Conservation (phyloP, 2,329 filamentous ascomycete genomes). For the Neospermospora avenae region DNA sequence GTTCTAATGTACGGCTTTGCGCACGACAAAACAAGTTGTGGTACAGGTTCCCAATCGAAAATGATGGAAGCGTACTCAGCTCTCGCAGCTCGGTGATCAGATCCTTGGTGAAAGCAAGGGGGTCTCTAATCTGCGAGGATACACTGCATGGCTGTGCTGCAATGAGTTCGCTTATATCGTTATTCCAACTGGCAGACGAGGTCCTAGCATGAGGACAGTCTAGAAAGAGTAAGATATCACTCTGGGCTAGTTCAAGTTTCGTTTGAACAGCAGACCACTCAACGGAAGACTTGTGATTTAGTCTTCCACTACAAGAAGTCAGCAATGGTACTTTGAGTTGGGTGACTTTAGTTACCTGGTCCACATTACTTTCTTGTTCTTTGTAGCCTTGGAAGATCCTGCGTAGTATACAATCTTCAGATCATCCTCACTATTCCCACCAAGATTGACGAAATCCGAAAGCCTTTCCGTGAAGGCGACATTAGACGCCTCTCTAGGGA, state of each 20-base stretch:
- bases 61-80: conserved; percentile 22
- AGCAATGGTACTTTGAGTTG: neutral
- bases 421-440: conserved; percentile 17
- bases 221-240: conserved; percentile 21
- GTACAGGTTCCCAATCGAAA: conserved; percentile 26
- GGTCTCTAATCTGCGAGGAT: neutral
- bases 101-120: conserved; percentile 17
- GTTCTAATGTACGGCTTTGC: conserved; percentile 15
- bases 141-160: conserved; percentile 16
- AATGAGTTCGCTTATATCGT: conserved; percentile 24
- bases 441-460: conserved; percentile 16
- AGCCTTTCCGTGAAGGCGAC: conserved; percentile 17
- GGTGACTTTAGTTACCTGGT: conserved; percentile 14
- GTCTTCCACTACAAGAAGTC: conserved; percentile 4
- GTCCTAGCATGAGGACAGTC: conserved; percentile 21
- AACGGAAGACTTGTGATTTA: conserved; percentile 12
- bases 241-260: conserved; percentile 18
- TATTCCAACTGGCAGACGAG: conserved; percentile 6
- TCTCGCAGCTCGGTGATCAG: conserved; percentile 21
- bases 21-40: conserved; percentile 25
- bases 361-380: conserved; percentile 19
- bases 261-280: conserved; percentile 22
- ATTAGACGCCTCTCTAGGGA: conserved; percentile 17
- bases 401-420: conserved; percentile 29
- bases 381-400: conserved; percentile 17